These are phyloP conservation scores for Polychaeton citri DNA, from an alignment of 2,329 filamentous ascomycete species.

Conservation along the genomic window DNA sequence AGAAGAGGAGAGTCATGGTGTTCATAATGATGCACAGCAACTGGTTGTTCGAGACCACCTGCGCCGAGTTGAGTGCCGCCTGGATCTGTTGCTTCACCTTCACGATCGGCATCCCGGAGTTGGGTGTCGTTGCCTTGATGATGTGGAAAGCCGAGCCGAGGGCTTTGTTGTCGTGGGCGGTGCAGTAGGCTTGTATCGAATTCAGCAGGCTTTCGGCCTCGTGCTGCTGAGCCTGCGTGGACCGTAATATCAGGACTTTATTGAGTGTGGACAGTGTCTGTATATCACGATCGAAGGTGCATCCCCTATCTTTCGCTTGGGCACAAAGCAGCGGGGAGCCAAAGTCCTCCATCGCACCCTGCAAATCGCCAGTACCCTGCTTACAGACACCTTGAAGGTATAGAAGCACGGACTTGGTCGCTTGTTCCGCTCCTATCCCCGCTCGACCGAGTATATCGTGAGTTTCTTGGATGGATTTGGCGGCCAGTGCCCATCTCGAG, in stretches of 20 bases:
- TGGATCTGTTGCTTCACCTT: conserved; percentile 69
- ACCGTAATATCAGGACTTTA: conserved; percentile 32
- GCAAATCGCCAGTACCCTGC: conserved; percentile 63
- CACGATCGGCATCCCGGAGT: conserved; percentile 46
- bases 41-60: conserved; percentile 59
- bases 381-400: conserved; percentile 66
- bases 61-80: conserved; percentile 55
- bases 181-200: conserved; percentile 53
- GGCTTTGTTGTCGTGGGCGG: conserved; percentile 56
- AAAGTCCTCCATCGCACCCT: conserved; percentile 55
- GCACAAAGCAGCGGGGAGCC: conserved; percentile 47
- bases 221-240: conserved; percentile 30
- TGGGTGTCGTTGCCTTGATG: conserved; percentile 49
- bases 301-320: conserved; percentile 8
- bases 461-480: conserved; percentile 35
- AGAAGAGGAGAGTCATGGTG: conserved; percentile 74
- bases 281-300: conserved; percentile 25
- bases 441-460: conserved; percentile 4
- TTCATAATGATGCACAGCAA: conserved; percentile 72
- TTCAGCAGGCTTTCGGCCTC: conserved; percentile 50
- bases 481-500: conserved; percentile 56
- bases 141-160: conserved; percentile 68
- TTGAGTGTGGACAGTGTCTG: conserved; percentile 36
- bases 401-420: conserved; percentile 25
- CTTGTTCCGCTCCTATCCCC: conserved; percentile 8